Evolutionary conservation across 352 stramenopile species (phyloP), one percentile per base, ranked within the genome.

Genomic region (Phytophthora sansomeana): DNA sequence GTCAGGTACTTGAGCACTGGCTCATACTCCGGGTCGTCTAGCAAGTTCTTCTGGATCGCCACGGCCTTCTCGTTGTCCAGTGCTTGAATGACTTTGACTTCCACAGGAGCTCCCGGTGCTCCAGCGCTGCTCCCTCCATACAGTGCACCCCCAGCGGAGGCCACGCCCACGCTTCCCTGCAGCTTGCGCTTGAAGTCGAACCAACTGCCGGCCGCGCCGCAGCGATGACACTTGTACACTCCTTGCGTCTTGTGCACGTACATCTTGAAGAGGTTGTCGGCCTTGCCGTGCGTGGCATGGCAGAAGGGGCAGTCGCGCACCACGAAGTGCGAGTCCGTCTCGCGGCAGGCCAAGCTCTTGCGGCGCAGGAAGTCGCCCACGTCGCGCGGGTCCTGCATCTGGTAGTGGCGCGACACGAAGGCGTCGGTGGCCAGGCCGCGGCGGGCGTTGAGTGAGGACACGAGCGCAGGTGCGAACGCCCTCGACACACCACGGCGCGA

Each of bases 151-250:
- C 74, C 58, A 8, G 72, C 70, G 0, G 80, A 88, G 17, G 74
- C 72, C 6, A 93, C 69, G 4, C 67, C 53, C 33, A 93, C 77
- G 44, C 78, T 85, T 51, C 63, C 72, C 46, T 90, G 83, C 46
- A 92, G 57, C 68, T 92, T 96, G 67, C 77, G 81, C 64, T 96
- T 96, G 39, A 97, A 97, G 53, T 96, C 84, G 61, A 96, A 96
- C 91, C 91, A 97, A 52, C 84, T 95, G 30, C 91, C 90, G 6
- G 82, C 70, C 1, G 81, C 68, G 41, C 91, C 89, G 68, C 91
- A 97, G 53, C 91, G 90, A 78, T 97, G 90, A 66, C 91, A 97
- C 62, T 96, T 93, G 77, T 95, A 97, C 56, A 95, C 81, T 46
- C 91, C 90, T 42, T 91, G 87, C 24, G 75, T 72, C 75, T 91